Percentiles rank a stretch among this genome's conserved stretches.
These are phyloP conservation scores for Hyaloscypha bicolor DNA, from an alignment of 495 filamentous ascomycete genomes.

Conservation along the genomic window DNA sequence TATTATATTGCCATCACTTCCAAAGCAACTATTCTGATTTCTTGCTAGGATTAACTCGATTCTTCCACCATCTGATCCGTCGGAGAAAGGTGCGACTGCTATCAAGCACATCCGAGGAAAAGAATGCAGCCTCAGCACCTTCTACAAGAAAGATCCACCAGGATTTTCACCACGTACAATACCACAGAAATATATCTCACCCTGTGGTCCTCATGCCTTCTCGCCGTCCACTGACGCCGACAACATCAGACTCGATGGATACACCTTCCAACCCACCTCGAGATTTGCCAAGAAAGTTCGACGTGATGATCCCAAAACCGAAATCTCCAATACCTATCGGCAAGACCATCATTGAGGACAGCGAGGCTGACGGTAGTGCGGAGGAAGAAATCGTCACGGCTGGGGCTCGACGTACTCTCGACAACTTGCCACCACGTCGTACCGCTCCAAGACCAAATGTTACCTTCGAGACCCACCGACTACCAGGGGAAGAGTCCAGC, in stretches of 20 bases:
- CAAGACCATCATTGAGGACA: neutral
- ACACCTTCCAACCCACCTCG: neutral
- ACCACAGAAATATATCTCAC: neutral
- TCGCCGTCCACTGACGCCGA: neutral
- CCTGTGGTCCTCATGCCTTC: neutral
- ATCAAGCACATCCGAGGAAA: no score
- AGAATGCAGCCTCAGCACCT: no score
- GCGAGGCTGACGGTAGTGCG: neutral
- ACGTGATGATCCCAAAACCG: neutral
- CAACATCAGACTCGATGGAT: neutral
- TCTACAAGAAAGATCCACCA: no score
- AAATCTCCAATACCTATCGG: neutral
- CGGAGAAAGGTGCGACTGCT: no score
- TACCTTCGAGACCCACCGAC: neutral
- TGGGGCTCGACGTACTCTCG: neutral
- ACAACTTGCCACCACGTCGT: neutral
- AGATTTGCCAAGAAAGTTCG: neutral
- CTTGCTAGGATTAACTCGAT: no score
- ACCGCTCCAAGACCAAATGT: neutral
- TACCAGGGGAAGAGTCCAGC: neutral
- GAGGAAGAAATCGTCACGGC: slow-evolving; percentile 1
- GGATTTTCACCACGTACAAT: neutral
- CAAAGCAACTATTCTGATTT: no score
- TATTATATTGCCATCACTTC: no score
- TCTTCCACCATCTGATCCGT: no score